Base-by-base conservation (phyloP, 2,329 filamentous ascomycete genomes). In the Exophiala sp. region DNA sequence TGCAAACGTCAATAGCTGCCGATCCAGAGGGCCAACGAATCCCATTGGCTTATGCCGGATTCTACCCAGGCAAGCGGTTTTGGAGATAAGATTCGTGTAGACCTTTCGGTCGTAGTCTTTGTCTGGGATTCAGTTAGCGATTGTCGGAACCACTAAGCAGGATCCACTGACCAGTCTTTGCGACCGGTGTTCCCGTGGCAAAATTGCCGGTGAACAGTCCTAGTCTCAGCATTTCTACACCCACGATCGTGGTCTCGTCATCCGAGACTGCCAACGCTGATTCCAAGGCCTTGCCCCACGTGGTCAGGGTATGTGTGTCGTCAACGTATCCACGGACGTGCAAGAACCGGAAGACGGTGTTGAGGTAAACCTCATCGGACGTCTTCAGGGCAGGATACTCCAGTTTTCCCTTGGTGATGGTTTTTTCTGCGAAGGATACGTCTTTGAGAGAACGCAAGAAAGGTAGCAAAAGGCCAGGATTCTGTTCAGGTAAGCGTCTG, bases 1-100 rank as follows among this genome's bases (percentile, higher is more conserved):
- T 53, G 88, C 86, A 73, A 90, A 98, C 21, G 82, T 83, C 35
- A 98, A 76, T 45, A 96, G 76, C 59, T 91, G 89, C 67, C 93
- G 85, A 73, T 89, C 95, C 1, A 98, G 77, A 1, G 93, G 91
- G 0, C 93, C 93, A 1, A 91, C 96, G 68, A 96, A 98, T 23
- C 93, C 93, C 60, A 91, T 90, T 2, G 79, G 77, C 60, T 87
- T 80, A 66, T 98, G 93, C 24, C 83, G 81, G 55, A 97, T 75
- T 63, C 86, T 88, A 44, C 89, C 79, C 50, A 97, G 74, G 46
- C 86, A 89, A 11, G 90, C 87, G 54, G 90, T 85, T 32, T 93
- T 85, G 59, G 89, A 93, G 61, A 97, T 82, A 38, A 98, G 77
- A 48, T 93, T 77, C 38, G 89, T 82, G 62, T 84, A 85, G 24